Percentiles rank a stretch among this genome's conserved stretches.
phyloP scores from a whole-genome alignment of 1,284 basidiomycete genomes.

The Rhodotorula sp. region DNA sequence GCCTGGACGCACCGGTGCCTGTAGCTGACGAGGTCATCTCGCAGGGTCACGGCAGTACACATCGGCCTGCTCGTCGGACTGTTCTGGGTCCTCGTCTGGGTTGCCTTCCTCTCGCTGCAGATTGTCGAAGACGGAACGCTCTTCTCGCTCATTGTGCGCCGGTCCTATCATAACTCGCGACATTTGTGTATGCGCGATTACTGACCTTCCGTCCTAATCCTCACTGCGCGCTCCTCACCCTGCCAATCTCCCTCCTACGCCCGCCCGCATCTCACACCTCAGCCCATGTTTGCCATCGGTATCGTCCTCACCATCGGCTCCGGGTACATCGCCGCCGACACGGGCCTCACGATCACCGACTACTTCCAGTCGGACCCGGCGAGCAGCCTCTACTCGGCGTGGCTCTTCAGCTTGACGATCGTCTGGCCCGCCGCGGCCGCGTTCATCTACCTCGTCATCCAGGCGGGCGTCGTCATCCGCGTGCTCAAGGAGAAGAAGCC shows the following conservation, averaged over 20 bases:
- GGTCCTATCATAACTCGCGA: no score
- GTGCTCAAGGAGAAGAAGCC: conserved; percentile 45
- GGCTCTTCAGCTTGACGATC: conserved; percentile 46
- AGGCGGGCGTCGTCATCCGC: conserved; percentile 40
- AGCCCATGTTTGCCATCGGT: conserved; percentile 34
- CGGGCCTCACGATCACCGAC: conserved; percentile 44
- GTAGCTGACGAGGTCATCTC: background rate
- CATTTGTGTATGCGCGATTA: background rate
- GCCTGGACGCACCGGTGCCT: no score
- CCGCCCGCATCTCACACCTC: background rate
- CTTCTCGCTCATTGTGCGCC: conserved; percentile 34
- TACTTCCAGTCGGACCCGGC: conserved; percentile 44
- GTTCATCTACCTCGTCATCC: conserved; percentile 40
- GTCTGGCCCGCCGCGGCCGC: conserved; percentile 44
- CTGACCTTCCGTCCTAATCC: background rate
- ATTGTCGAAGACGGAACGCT: conserved; percentile 46
- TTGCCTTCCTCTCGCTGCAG: conserved; percentile 45
- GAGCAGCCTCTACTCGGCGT: conserved; percentile 38
- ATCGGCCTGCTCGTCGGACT: conserved; percentile 37
- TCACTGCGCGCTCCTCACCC: no score
- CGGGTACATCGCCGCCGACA: conserved; percentile 47
- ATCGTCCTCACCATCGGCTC: conserved; percentile 40
- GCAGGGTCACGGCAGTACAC: conserved; percentile 41
- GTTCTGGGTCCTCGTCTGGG: conserved; percentile 43
- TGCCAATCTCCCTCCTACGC: background rate